A percentile compares a stretch with the other conserved stretches of the same genome.
phyloP scores from a whole-genome alignment of 2,329 filamentous ascomycete species.

The Exutisphaerella laricina region DNA sequence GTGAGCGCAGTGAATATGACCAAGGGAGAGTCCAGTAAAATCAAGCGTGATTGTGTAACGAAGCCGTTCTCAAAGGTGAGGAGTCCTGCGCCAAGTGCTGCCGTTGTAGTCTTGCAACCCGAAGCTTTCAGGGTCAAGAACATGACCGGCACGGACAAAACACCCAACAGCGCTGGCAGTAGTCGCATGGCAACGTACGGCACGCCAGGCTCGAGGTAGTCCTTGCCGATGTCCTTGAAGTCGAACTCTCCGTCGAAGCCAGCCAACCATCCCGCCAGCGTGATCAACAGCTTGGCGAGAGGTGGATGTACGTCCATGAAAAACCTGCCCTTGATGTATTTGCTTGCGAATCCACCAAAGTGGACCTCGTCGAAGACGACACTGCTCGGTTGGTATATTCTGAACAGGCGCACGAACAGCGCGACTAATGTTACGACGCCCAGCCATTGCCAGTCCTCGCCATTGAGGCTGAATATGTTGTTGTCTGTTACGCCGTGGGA shows the following conservation, averaged over 20 bases:
- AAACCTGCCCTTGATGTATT: constrained; percentile 99
- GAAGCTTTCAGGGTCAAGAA: constrained; percentile 89
- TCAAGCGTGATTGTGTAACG: constrained; percentile 88
- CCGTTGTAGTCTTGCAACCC: constrained; percentile 81
- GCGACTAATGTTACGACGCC: constrained; percentile 67
- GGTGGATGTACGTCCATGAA: constrained; percentile 99
- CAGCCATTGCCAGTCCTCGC: constrained; percentile 76
- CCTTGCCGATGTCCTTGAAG: constrained; percentile 99
- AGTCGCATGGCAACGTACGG: constrained; percentile 98
- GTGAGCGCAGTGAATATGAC: constrained; percentile 92
- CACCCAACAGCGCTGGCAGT: constrained; percentile 82
- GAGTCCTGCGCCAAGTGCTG: constrained; percentile 73
- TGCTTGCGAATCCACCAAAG: constrained; percentile 95
- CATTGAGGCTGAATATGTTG: constrained; percentile 82
- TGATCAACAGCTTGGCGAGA: constrained; percentile 92
- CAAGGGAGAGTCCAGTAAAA: constrained; percentile 91
- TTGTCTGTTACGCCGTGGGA: constrained; percentile 80
- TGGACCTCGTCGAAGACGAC: constrained; percentile 99
- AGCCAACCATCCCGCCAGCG: constrained; percentile 87
- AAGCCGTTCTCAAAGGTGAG: constrained; percentile 97
- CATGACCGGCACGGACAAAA: constrained; percentile 83
- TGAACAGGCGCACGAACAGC: constrained; percentile 77
- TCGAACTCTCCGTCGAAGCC: constrained; percentile 95
- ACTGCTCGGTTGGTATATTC: constrained; percentile 91
- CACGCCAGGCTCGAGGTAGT: constrained; percentile 89